Evolutionary conservation across 768 basidiomycete genomes (phyloP), one percentile per base, ranked within the genome.

Genomic region (Neoboletus brunneissimus): DNA sequence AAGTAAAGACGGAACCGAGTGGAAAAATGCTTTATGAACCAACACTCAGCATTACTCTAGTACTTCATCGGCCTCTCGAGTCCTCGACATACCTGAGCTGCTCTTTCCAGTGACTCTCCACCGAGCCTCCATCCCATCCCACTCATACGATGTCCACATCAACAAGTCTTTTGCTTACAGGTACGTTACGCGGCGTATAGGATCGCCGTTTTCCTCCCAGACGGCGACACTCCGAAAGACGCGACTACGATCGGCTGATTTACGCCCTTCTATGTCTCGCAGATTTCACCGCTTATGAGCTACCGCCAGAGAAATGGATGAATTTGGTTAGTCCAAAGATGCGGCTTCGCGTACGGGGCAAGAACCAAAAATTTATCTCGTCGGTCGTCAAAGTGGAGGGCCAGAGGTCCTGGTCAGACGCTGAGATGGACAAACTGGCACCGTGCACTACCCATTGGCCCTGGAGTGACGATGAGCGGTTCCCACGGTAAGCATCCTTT

Each of bases 241-340:
- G 18, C 41, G 59, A 40, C 25, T 11, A 32, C 23, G 34, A 38
- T 51, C 25, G 46, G 37, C 46, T 55, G 53, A 53, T 29, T 29
- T 32, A 22, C 22, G 7, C 35, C 16, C 34, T 23, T 45, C 29
- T 45, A 27, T 16, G 3, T 29, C 35, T 32, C 18, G n/a, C 37
- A 63, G 62, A 46, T 35, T 59, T 63, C 48, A 38, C 25, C n/a
- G 61, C 31, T 35, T 40, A 51, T 25, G 61, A 63, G 0, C 47
- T 63, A 16, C 53, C 53, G 7, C 6, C 48, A 2, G 32, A 55
- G 13, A 63, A 63, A 25, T 51, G 62, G 51, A 34, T 64, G 43
- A 44, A 35, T 11, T 12, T 46, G 15, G 20, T 63, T 37, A 15
- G 29, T 34, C 56, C 53, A 12, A 62, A 55, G 53, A 27, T 46